phyloP scores from a whole-genome alignment of 1,284 basidiomycete genomes.

The Neonothopanus nambi region DNA sequence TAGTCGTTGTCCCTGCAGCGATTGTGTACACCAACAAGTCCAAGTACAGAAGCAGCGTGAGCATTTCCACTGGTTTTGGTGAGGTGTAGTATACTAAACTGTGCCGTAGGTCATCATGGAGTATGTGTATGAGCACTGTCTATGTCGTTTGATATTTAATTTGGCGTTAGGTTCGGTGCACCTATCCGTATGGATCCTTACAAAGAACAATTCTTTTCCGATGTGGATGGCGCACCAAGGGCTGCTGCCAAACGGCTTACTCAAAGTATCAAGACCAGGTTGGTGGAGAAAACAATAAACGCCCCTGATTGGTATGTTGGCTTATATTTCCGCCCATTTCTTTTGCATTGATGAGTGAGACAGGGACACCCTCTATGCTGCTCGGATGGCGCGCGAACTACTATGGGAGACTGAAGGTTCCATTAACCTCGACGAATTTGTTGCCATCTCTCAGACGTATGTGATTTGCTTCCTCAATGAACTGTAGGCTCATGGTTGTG shows the following conservation, averaged over 20 bases:
- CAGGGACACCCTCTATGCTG: constrained; percentile 85
- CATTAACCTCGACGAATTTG: constrained; percentile 79
- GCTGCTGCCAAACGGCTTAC: constrained; percentile 89
- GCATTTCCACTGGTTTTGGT: constrained; percentile 28
- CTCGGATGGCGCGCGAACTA: constrained; percentile 87
- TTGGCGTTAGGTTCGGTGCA: constrained; percentile 67
- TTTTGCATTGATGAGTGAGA: constrained; percentile 15
- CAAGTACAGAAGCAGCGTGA: constrained; percentile 84
- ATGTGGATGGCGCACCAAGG: constrained; percentile 67
- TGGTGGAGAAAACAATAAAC: constrained; percentile 84
- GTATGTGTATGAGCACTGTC: constrained; percentile 39
- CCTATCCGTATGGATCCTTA: constrained; percentile 79
- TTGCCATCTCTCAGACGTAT: constrained; percentile 87
- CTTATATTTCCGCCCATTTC: constrained; percentile 11
- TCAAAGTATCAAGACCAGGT: constrained; percentile 65
- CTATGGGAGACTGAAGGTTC: constrained; percentile 80
- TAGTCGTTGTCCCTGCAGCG: constrained; percentile 76
- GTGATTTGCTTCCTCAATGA: constrained; percentile 21
- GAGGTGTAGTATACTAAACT: not conserved
- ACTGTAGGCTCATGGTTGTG: not conserved
- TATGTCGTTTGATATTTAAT: not conserved
- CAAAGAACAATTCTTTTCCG: constrained; percentile 75
- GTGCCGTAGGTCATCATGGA: constrained; percentile 63
- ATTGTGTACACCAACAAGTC: constrained; percentile 96
- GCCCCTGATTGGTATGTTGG: constrained; percentile 86